Percentiles rank a stretch among this genome's conserved stretches.
Evolutionary conservation across 331 rosid species (phyloP).

Genomic region (Prunus yedoensis): DNA sequence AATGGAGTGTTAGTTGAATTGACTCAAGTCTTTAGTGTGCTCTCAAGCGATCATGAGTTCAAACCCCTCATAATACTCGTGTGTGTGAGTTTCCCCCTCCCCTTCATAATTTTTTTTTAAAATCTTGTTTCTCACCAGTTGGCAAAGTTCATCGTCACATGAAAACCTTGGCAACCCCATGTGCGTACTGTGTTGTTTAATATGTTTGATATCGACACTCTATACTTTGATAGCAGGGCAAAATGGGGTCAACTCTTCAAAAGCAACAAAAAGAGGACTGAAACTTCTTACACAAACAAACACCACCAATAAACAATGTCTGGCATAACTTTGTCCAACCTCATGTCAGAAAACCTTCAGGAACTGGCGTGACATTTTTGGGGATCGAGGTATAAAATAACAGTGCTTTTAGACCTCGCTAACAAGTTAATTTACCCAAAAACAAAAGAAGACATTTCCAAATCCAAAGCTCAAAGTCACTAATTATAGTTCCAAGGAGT

Average conservation of each 20-base stretch:
- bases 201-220: neutral
- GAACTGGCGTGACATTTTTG: neutral
- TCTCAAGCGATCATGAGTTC: fast-evolving
- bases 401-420: too few species aligned
- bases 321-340: neutral
- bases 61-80: fast-evolving
- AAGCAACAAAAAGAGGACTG: neutral
- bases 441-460: neutral
- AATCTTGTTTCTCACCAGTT: neutral
- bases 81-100: too few species aligned
- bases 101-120: too few species aligned
- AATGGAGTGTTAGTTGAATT: too few species aligned
- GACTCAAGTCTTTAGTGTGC: fast-evolving
- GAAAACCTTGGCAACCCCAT: neutral
- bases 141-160: neutral
- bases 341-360: neutral
- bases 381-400: neutral
- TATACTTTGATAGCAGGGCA: too few species aligned
- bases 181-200: neutral
- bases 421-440: too few species aligned
- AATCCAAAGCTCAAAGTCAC: neutral
- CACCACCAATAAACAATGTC: neutral
- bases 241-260: neutral
- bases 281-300: neutral
- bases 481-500: neutral